Base-by-base conservation (phyloP, 306 rosid species). In the Pueraria montana region DNA sequence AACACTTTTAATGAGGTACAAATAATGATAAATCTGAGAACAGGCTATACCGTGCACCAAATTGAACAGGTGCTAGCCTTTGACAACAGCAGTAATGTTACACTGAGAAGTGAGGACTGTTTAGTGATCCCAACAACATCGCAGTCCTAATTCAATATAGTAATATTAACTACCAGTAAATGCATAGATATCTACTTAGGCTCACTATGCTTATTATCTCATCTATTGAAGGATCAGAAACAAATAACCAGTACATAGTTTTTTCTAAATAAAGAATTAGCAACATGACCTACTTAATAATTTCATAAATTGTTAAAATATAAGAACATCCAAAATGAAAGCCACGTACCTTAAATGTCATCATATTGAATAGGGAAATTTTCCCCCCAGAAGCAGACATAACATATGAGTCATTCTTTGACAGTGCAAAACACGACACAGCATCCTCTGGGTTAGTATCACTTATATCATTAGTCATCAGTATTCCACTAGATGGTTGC, bases 351-450 rank as follows among this genome's bases (percentile, higher is more conserved):
- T 91, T 94, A 90, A 96, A 96, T 20, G 99, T 96, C 99, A 96
- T 96, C 99, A 96, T 96, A 87, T 96, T 96, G 92, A 96, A 96
- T 45, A 96, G 86, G 82, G 99, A 96, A 87, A 96, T 94, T 88
- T 96, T 96, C 13, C 99, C 99, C 67, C 99, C 99, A 1, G 99
- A 96, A 64, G 99, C 98, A 84, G 99, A 96, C 98, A 96, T 92
- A 64, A 96, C 98, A 80, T 96, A 96, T 0, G 99, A 96, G 63
- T 96, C 99, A 46, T 96, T 96, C 91, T 94, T 96, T 61, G 99
- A 96, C 65, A 96, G 97, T 3, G 99, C 99, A 90, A 96, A 96
- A 87, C 99, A 96, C 20, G 99, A 85, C 62, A 94, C 97, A 46
- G 97, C 95, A 55, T 96, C 99, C 87, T 96, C 99, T 16, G 98